phyloP scores from a whole-genome alignment of 768 basidiomycete species.

The Xerocomellus amylosporus region DNA sequence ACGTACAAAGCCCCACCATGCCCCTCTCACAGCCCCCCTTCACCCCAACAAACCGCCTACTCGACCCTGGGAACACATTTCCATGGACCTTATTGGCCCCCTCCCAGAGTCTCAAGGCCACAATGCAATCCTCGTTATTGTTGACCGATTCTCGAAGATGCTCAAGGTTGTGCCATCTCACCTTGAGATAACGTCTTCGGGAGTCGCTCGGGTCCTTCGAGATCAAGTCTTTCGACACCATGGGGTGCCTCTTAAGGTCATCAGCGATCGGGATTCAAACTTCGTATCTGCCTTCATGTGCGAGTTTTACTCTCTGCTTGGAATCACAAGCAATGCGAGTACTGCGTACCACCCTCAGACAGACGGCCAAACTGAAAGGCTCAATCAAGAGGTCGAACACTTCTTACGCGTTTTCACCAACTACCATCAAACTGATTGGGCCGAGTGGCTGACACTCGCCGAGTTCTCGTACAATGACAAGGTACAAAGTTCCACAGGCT shows the following conservation, averaged over 20 bases:
- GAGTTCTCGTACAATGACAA: conserved; percentile 37
- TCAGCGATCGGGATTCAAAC: conserved; percentile 16
- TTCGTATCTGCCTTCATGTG: conserved; percentile 23
- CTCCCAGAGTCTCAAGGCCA: conserved; percentile 7
- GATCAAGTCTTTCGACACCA: conserved; percentile 27
- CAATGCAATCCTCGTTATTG: conserved; percentile 12
- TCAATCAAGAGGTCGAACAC: conserved; percentile 41
- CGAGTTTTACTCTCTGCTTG: conserved; percentile 27
- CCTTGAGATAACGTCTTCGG: conserved; percentile 17
- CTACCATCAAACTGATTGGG: conserved; percentile 37
- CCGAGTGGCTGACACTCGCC: conserved; percentile 28
- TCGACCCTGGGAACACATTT: conserved; percentile 2
- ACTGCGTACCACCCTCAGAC: conserved; percentile 47
- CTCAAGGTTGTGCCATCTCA: conserved; percentile 16
- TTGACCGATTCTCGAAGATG: conserved; percentile 15
- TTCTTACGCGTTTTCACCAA: conserved; percentile 36
- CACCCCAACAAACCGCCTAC: conserved; percentile 11
- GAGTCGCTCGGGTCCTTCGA: conserved; percentile 15
- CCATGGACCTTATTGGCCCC: conserved; percentile 9
- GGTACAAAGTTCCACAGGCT: conserved; percentile 24
- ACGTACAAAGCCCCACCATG: conserved; percentile 20
- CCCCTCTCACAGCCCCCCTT: conserved; percentile 3
- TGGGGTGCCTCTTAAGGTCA: conserved; percentile 27
- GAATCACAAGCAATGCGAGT: conserved; percentile 33
- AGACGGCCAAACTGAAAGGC: conserved; percentile 40